Percentiles rank a stretch among this genome's conserved stretches.
These are phyloP conservation scores for Emergomyces orientalis DNA, from an alignment of 2,329 filamentous ascomycete species.

Conservation along the genomic window DNA sequence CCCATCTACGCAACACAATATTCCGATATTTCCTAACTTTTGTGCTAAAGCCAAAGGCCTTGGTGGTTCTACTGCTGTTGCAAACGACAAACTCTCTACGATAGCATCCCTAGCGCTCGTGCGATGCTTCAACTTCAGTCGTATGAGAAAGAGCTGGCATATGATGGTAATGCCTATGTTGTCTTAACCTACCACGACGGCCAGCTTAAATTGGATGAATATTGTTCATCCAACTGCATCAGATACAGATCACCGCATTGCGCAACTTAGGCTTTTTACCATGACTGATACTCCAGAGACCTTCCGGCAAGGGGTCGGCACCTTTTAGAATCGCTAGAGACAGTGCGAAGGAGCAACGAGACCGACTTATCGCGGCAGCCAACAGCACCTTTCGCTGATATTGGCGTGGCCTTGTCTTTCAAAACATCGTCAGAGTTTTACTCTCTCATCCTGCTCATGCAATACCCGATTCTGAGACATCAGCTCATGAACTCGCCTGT, in stretches of 20 bases:
- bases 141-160: slow-evolving; percentile 25
- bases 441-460: background rate
- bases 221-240: slow-evolving; percentile 1
- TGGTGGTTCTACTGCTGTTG: slow-evolving; percentile 23
- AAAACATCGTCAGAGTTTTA: background rate
- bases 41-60: slow-evolving; percentile 36
- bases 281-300: slow-evolving; percentile 13
- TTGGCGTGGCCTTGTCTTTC: background rate
- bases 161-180: slow-evolving; percentile 33
- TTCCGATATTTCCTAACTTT: slow-evolving; percentile 33
- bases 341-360: slow-evolving; percentile 29
- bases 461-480: background rate
- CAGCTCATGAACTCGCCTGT: background rate
- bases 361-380: slow-evolving; percentile 25
- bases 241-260: background rate
- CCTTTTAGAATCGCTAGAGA: slow-evolving; percentile 35
- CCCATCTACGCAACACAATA: slow-evolving; percentile 12
- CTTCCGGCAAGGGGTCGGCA: slow-evolving; percentile 28
- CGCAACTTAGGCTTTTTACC: background rate
- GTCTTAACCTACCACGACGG: slow-evolving; percentile 18
- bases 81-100: slow-evolving; percentile 29
- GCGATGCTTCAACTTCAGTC: slow-evolving; percentile 32
- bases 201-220: background rate
- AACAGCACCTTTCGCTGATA: slow-evolving; percentile 16
- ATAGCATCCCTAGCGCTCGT: slow-evolving; percentile 31